phyloP scores from a whole-genome alignment of 2,329 filamentous ascomycete species.

The Cordyceps fumosorosea region DNA sequence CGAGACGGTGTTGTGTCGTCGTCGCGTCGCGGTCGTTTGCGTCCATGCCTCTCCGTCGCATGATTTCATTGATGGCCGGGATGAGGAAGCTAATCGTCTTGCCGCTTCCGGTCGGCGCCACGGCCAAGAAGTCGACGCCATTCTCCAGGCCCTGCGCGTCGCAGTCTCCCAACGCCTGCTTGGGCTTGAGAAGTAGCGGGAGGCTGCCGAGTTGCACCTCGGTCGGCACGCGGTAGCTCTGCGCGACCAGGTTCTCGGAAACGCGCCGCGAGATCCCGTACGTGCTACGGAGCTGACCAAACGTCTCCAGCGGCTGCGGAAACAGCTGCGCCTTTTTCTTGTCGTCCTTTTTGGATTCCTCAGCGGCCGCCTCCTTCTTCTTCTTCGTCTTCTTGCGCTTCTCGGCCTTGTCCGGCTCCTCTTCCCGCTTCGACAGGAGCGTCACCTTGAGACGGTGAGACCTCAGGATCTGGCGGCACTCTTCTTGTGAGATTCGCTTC shows the following conservation, averaged over 20 bases:
- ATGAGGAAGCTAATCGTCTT: slow-evolving; percentile 94
- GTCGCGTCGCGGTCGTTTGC: slow-evolving; percentile 30
- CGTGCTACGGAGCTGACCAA: slow-evolving; percentile 61
- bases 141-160: slow-evolving; percentile 24
- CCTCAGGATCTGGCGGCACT: slow-evolving; percentile 67
- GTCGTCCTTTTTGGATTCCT: slow-evolving; percentile 41
- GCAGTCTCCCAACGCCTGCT: slow-evolving; percentile 39
- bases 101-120: slow-evolving; percentile 92
- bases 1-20: slow-evolving; percentile 40
- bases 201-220: slow-evolving; percentile 88
- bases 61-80: slow-evolving; percentile 71
- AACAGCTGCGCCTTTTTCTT: slow-evolving; percentile 60
- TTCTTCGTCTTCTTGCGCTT: slow-evolving; percentile 48
- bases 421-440: slow-evolving; percentile 52
- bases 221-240: slow-evolving; percentile 82
- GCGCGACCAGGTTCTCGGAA: slow-evolving; percentile 70
- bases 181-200: slow-evolving; percentile 64
- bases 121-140: slow-evolving; percentile 69
- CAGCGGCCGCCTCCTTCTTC: slow-evolving; percentile 37
- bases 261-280: slow-evolving; percentile 72
- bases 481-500: slow-evolving; percentile 53
- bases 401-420: slow-evolving; percentile 23
- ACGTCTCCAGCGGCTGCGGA: slow-evolving; percentile 73
- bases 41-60: slow-evolving; percentile 47
- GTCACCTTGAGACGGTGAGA: slow-evolving; percentile 82